Base-by-base conservation (phyloP, 106 monocot genomes). In the Amphibolis antarctica region DNA sequence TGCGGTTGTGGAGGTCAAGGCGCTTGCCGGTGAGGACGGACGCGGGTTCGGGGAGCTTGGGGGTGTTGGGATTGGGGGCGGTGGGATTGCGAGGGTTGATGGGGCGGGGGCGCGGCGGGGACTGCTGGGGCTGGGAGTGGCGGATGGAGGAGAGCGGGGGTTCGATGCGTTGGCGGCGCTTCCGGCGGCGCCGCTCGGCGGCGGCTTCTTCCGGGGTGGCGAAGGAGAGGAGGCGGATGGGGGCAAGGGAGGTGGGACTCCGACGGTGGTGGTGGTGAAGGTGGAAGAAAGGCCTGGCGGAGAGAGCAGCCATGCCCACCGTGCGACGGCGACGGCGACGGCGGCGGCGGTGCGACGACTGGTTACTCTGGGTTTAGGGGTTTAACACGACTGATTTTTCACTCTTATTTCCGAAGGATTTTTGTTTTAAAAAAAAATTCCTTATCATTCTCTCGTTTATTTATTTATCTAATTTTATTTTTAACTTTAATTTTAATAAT, bases 111-210 rank as follows among this genome's bases (percentile, higher is more conserved):
- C 56, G 75, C n/a, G 57, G 78, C 26, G 31, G 70, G 18, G 74
- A 24, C 7, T 61, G 76, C 9, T 64, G 55, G 63, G 66, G 64
- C 11, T 23, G 47, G 53, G 25, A 42, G 49, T 53, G 77, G 72
- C 80, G 86, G 71, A 68, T 36, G 60, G 81, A 63, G 76, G 89
- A 77, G 76, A 86, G 66, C 20, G 88, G 88, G 13, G 92, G 85
- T 36, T 88, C 83, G 76, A 88, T 85, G 70, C 93, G 85, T 64
- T 88, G 88, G 28, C 80, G 93, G 68, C 89, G 85, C 75, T 89
- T 89, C 66, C 85, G 89, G 69, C 85, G 85, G 53, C 89, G 89
- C 62, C 92, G 92, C 69, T 93, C 93, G 61, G 93, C 85, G 50
- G 93, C 93, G 24, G 85, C 88, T 21, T 85, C 93, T 55, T 93